These are phyloP conservation scores for Coemansia sp. DNA, from an alignment of 192 early-diverging fungal genomes.

Conservation along the genomic window DNA sequence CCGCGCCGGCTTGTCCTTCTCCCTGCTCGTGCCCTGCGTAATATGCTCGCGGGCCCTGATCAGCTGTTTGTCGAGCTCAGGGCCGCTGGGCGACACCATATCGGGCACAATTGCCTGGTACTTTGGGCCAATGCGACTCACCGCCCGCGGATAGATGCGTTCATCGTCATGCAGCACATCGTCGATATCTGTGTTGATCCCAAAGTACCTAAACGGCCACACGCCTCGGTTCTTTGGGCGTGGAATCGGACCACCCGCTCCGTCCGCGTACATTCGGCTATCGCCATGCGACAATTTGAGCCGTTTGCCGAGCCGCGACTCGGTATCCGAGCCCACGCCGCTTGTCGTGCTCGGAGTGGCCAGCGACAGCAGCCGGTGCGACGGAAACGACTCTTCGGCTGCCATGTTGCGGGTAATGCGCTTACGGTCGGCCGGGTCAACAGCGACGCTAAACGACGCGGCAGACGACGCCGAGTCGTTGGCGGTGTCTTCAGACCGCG, in stretches of 20 bases:
- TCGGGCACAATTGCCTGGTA: slow-evolving; percentile 78
- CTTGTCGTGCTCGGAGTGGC: not conserved
- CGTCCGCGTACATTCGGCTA: slow-evolving; percentile 5
- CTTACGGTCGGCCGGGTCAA: slow-evolving; percentile 28
- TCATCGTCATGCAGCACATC: slow-evolving; percentile 73
- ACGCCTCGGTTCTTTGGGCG: slow-evolving; percentile 54
- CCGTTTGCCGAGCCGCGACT: slow-evolving; percentile 47
- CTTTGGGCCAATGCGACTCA: slow-evolving; percentile 74
- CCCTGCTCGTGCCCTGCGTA: not conserved
- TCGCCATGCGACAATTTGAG: slow-evolving; percentile 40
- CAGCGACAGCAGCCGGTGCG: slow-evolving; percentile 15
- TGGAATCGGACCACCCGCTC: slow-evolving; percentile 22
- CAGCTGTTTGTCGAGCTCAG: slow-evolving; percentile 35
- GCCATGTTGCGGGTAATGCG: slow-evolving; percentile 32
- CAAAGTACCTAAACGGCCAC: slow-evolving; percentile 92
- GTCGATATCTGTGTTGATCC: slow-evolving; percentile 70
- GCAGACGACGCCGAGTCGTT: slow-evolving; percentile 7
- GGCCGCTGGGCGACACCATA: slow-evolving; percentile 44
- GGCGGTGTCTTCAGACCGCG: slow-evolving; percentile 10
- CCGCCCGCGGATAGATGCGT: slow-evolving; percentile 74
- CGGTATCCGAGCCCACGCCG: slow-evolving; percentile 34
- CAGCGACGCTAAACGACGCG: not conserved
- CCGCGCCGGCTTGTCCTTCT: not conserved
- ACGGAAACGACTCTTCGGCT: too few relatives aligned
- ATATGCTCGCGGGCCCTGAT: not conserved